Base-by-base conservation (phyloP, 495 filamentous ascomycete genomes). In the Tuber indicum region DNA sequence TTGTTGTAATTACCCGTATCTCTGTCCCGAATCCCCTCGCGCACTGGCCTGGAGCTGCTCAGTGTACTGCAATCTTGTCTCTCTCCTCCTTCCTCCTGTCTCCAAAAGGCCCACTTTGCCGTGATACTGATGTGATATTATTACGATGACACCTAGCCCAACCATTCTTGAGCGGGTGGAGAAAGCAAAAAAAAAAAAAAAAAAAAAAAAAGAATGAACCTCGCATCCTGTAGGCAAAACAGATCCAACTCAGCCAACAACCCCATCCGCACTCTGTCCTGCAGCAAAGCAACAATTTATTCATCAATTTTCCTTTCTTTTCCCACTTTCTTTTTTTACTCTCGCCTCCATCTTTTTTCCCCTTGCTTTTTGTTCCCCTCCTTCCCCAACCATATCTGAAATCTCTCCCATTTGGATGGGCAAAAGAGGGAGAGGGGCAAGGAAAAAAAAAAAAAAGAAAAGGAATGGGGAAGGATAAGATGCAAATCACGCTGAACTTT, bases 31-130 rank as follows among this genome's bases (percentile, higher is more conserved):
- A 4, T 36, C 32, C 58, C 58, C 26, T 14, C 58, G 26, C 14
- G 58, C 58, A 66, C 58, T 66, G 58, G 58, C 58, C 58, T 17
- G 58, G 32, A 36, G 58, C 58, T 66, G 58, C 58, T 66, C 58
- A 66, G 58, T 66, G 58, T 66, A 17, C 58, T 36, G 58, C 58
- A 66, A 66, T 36, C 4, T 66, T 66, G 58, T 19, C 58, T 36
- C 58, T 36, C 23, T 52, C 45, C 45, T 17, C 17, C 45, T 21
- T 52, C 52, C 52, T 66, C 26, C 26, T 66, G 26, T 66, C 26
- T 66, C 58, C 6, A 6, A 36, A 32, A 66, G 16, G 12, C n/a
- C n/a, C 10, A 66, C 58, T 66, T 36, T 36, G 14, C 58, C 58
- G 58, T 14, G 14, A 36, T 66, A 32, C 26, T 32, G 58, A 66